Percentiles rank a stretch among this genome's conserved stretches.
Evolutionary conservation across 441 rosid genomes (phyloP).

Genomic region (Pelargonium australe): DNA sequence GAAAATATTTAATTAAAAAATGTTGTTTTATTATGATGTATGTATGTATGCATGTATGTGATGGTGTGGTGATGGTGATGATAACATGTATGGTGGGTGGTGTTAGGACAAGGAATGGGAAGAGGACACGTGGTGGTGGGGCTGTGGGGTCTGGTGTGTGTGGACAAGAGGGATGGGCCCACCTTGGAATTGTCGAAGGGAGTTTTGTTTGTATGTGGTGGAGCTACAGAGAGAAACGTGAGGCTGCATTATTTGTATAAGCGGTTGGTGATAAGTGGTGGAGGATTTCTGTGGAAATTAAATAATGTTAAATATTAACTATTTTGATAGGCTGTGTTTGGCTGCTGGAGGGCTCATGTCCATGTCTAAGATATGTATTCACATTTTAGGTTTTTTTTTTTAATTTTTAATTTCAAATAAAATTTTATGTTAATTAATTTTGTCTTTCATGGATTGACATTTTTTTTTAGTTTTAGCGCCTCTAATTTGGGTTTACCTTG

Average conservation of each 20-base stretch:
- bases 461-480: too few species aligned
- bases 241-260: neutral
- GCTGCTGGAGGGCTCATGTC: neutral
- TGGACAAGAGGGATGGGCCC: neutral
- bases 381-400: too few species aligned
- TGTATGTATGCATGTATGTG: too few species aligned
- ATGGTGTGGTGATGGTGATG: neutral
- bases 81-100: neutral
- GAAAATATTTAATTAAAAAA: neutral
- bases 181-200: neutral
- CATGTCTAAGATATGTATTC: neutral
- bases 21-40: neutral
- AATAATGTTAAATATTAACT: neutral
- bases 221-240: neutral
- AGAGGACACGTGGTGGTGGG: neutral
- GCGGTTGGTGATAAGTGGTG: constrained; percentile 2
- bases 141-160: too few species aligned
- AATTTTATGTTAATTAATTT: neutral
- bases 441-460: too few species aligned
- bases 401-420: neutral
- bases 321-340: neutral
- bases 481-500: too few species aligned
- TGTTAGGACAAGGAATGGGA: neutral
- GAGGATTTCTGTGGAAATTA: neutral
- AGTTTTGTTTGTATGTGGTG: neutral